Base-by-base conservation (phyloP, 2,329 filamentous ascomycete species). In the Monosporascus sp. region DNA sequence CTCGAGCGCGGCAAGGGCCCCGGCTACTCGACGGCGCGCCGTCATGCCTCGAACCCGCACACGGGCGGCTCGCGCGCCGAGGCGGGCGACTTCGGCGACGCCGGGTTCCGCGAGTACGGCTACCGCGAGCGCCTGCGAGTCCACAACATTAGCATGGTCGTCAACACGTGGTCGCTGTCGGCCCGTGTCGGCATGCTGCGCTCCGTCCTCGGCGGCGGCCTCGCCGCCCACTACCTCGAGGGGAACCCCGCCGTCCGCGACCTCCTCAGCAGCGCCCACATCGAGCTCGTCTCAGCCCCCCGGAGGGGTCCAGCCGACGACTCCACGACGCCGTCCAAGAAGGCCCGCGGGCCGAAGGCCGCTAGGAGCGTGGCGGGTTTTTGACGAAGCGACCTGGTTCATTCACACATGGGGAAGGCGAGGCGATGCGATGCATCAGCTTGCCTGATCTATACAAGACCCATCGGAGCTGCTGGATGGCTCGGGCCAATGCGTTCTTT, bases 1-100 rank as follows among this genome's bases (percentile, higher is more conserved):
- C 70, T 82, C 2, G 78, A 82, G 62, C 72, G 73, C 3, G 75
- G 78, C 41, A 77, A 78, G 41, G 80, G 80, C 0, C 80, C 80
- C 0, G 76, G 73, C 37, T 83, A 81, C 60, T 80, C 79, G 6
- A 79, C 74, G 1, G 76, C 79, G 2, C 66, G 69, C 7, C 68
- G 70, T 52, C 71, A 59, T 63, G 68, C 63, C 37, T 70, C 52
- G 39, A 75, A 76, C 52, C 72, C 74, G 2, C 70, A 77, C 53
- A 74, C 72, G 0, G 71, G 72, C 20, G 68, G 71, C 4, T 67
- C 65, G 3, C 72, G 71, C 54, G 63, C 66, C 5, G 75, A 35
- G 11, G 31, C 31, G 31, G 31, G 31, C 4, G 31, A 73, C 38
- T 66, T 65, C 27, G 70, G 71, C 3, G 72, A 75, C 37, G 56